phyloP scores from a whole-genome alignment of 1,284 basidiomycete species.

The Sanghuangporus weigelae region DNA sequence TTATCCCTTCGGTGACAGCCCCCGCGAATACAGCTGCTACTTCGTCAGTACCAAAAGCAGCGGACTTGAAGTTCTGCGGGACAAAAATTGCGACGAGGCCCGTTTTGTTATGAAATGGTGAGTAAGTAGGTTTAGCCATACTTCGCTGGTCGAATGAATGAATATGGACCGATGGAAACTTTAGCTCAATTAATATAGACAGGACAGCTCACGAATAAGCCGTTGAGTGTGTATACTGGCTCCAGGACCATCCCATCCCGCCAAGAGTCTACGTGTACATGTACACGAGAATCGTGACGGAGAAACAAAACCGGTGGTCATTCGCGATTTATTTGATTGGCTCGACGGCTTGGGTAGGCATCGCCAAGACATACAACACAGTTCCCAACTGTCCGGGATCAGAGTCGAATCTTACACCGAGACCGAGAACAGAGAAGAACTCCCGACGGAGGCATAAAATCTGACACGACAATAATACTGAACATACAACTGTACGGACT shows the following conservation, averaged over 20 bases:
- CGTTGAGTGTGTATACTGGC: conserved; percentile 48
- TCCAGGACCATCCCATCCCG: conserved; percentile 21
- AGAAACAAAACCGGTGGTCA: conserved; percentile 25
- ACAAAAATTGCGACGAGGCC: conserved; percentile 48
- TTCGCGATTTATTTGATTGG: conserved; percentile 41
- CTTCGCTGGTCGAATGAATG: conserved; percentile 12
- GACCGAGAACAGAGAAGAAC: too few relatives aligned
- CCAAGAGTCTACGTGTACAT: conserved; percentile 4
- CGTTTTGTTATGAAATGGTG: conserved; percentile 49
- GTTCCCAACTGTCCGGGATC: conserved; percentile 24
- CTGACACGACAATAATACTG: too few relatives aligned
- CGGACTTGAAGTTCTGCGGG: conserved; percentile 50
- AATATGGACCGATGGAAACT: not conserved
- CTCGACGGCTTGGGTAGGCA: conserved; percentile 44
- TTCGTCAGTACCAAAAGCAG: conserved; percentile 33
- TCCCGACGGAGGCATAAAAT: too few relatives aligned
- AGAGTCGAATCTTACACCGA: too few relatives aligned
- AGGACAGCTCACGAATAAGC: conserved; percentile 23
- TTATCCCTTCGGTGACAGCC: conserved; percentile 31
- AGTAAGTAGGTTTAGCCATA: conserved; percentile 37
- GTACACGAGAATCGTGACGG: conserved; percentile 25
- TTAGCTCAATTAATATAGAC: not conserved
- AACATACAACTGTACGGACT: too few relatives aligned
- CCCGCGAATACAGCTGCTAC: conserved; percentile 30
- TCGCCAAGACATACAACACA: too few relatives aligned